These are phyloP conservation scores for Fusarium sp. DNA, from an alignment of 2,329 filamentous ascomycete genomes.

Conservation along the genomic window DNA sequence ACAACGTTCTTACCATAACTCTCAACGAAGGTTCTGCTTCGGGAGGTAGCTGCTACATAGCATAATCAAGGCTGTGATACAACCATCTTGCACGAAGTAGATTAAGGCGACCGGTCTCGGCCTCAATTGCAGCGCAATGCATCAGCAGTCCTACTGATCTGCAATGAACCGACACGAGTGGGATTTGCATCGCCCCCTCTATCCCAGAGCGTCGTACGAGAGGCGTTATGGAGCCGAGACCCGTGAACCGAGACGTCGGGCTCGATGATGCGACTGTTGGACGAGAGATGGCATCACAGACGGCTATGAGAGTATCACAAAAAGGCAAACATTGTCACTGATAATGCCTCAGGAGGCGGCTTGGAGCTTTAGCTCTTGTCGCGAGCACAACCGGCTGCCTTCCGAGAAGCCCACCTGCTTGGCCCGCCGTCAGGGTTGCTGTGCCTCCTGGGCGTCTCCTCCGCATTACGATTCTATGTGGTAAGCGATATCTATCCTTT, in stretches of 20 bases:
- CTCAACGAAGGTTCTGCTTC: neutral
- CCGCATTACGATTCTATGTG: conserved; percentile 17
- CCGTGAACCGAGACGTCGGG: conserved; percentile 4
- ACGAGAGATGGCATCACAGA: neutral
- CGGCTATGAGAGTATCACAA: neutral
- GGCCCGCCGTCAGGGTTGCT: neutral
- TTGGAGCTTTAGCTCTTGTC: neutral
- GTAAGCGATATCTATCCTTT: conserved; percentile 7
- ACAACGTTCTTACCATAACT: neutral
- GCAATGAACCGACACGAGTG: neutral
- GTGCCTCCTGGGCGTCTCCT: conserved; percentile 17
- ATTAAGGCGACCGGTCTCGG: neutral
- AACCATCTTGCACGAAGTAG: neutral
- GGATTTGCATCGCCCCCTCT: neutral
- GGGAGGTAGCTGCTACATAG: neutral
- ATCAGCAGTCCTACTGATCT: neutral
- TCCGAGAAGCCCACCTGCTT: conserved; percentile 11
- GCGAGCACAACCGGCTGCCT: neutral
- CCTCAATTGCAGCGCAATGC: neutral
- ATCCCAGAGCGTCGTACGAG: neutral
- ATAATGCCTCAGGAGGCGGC: neutral
- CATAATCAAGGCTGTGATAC: conserved; percentile 5
- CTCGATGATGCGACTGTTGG: conserved; percentile 8
- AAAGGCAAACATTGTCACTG: neutral
- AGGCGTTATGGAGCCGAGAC: conserved; percentile 1